phyloP scores from a whole-genome alignment of 495 filamentous ascomycete genomes.

The Neurospora sp. region DNA sequence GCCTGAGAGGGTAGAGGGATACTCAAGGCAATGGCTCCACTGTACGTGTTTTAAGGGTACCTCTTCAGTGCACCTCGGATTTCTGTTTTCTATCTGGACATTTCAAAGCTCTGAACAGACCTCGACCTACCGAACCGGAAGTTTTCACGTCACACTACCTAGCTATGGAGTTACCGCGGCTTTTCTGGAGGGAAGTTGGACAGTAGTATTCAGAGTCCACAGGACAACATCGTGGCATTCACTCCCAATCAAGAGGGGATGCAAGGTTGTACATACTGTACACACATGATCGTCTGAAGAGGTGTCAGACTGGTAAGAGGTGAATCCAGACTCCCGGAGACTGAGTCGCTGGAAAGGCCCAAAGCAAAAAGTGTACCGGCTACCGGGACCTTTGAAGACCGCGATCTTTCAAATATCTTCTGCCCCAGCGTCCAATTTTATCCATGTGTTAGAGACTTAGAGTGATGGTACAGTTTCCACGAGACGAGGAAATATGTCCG shows the following conservation, averaged over 20 bases:
- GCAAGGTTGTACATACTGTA: not conserved
- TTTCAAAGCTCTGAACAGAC: not conserved
- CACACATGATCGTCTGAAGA: not conserved
- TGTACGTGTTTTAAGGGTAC: not conserved
- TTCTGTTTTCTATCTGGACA: not conserved
- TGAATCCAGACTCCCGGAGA: not conserved
- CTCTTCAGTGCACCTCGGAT: not conserved
- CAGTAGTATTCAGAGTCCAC: not conserved
- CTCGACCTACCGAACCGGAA: not conserved
- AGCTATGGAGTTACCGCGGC: not conserved
- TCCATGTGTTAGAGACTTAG: not conserved
- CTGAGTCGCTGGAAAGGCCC: not conserved
- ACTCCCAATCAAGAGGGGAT: not conserved
- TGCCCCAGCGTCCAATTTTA: not conserved
- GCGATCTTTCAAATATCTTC: not conserved
- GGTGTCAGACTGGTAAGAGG: not conserved
- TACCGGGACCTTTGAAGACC: not conserved
- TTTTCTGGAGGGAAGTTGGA: not conserved
- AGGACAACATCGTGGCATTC: not conserved
- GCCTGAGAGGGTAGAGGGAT: not conserved
- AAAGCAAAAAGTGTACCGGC: not conserved
- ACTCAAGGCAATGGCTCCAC: not conserved
- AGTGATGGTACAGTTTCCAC: not conserved
- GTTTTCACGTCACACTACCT: not conserved
- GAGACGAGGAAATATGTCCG: not conserved